phyloP scores from a whole-genome alignment of 495 filamentous ascomycete species.

The Cenococcum geophilum region DNA sequence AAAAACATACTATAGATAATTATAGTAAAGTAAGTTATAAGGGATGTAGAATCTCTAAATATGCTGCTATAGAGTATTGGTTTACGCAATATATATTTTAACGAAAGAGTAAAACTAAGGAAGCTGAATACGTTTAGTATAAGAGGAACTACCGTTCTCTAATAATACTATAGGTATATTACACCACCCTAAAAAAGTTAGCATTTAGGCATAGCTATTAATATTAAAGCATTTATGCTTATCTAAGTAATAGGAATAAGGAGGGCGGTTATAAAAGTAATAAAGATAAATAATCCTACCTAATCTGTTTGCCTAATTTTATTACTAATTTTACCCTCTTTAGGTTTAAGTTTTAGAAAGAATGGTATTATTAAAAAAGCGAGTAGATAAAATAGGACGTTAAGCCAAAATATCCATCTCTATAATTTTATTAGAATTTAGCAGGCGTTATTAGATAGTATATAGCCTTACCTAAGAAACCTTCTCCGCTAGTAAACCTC shows the following conservation, averaged over 20 bases:
- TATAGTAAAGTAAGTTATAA: slow-evolving; percentile 43
- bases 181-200: slow-evolving; percentile 43
- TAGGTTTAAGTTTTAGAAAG: slow-evolving; percentile 46
- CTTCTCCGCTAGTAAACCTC: slow-evolving; percentile 9
- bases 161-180: slow-evolving; percentile 44
- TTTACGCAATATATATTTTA: slow-evolving; percentile 36
- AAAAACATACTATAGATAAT: slow-evolving; percentile 48
- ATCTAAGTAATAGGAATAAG: slow-evolving; percentile 50
- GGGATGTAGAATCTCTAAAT: slow-evolving; percentile 44
- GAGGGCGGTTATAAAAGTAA: slow-evolving; percentile 40
- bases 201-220: not conserved
- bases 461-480: slow-evolving; percentile 24
- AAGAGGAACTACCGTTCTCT: slow-evolving; percentile 41
- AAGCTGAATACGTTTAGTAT: slow-evolving; percentile 26
- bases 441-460: not conserved
- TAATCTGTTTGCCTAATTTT: slow-evolving; percentile 36
- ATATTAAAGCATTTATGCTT: not conserved
- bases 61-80: slow-evolving; percentile 49
- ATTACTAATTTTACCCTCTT: slow-evolving; percentile 18
- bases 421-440: not conserved
- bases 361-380: slow-evolving; percentile 42
- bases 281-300: slow-evolving; percentile 43
- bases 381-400: slow-evolving; percentile 47
- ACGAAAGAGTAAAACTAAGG: slow-evolving; percentile 23
- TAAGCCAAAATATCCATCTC: slow-evolving; percentile 50